Evolutionary conservation across 306 rosid species (phyloP), one percentile per base, ranked within the genome.

Genomic region (Canavalia gladiata): DNA sequence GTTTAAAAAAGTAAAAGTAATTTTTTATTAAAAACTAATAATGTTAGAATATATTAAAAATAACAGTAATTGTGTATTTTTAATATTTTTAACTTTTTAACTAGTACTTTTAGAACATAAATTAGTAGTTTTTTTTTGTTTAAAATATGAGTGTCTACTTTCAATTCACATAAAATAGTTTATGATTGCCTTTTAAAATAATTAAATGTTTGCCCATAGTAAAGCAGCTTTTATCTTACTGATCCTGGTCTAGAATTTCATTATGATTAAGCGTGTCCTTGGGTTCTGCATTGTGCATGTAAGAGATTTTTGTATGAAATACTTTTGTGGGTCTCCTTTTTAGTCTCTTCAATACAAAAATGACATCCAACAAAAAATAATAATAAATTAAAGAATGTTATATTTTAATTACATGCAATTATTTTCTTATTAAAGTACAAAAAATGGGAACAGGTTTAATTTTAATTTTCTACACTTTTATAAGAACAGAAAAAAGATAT

Each of bases 221-320:
- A 66, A 69, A 58, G 74, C 60, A 42, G 86, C 89, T 66, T 86
- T 86, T 39, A 81, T 54, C 80, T 6, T 72, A 69, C 8, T 56
- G 43, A 31, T 45, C 28, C 10, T 71, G 45, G 66, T 39, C 64
- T 65, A 0, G 8, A 59, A 25, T 74, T 58, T 41, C 8, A 18
- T 52, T 31, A 30, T 37, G 68, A 54, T 51, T 59, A 18, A 18
- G 25, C 37, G 30, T 70, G 71, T 63, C 45, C 8, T 71, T 33
- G 59, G 75, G n/a, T 63, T 73, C 46, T 4, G 58, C 72, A 66
- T 35, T 28, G 10, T 51, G 18, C 67, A 13, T 69, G 30, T 69
- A 64, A n/a, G 75, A 31, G 46, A 18, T 33, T 49, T 72, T 54
- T 33, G 35, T 31, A 13, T 37, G 72, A 73, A 43, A 58, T 64